Evolutionary conservation across 1,284 basidiomycete species (phyloP).

Genomic region (Leccinum subfulvum): DNA sequence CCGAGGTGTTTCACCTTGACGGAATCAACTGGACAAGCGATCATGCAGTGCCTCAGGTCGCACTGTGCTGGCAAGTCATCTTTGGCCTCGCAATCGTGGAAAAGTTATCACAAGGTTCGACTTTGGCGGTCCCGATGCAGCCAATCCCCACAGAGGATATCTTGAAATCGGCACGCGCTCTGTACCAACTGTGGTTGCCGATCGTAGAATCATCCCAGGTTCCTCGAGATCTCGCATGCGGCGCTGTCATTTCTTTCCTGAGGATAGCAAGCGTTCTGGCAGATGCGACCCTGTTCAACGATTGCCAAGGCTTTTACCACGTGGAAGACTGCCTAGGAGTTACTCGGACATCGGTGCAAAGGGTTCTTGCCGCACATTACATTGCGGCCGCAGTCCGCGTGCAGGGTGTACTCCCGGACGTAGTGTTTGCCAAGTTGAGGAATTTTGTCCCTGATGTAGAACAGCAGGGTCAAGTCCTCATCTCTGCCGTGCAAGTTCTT

Average conservation of each 20-base stretch:
- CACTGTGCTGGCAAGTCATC: constrained; percentile 26
- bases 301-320: constrained; percentile 25
- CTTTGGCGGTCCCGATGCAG: background rate
- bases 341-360: constrained; percentile 7
- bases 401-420: constrained; percentile 10
- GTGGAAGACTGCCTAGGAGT: constrained; percentile 8
- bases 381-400: constrained; percentile 24
- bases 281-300: constrained; percentile 38
- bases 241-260: constrained; percentile 47
- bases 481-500: constrained; percentile 20
- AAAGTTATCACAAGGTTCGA: constrained; percentile 14
- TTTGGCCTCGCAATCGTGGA: constrained; percentile 33
- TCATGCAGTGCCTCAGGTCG: constrained; percentile 7
- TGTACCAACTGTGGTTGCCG: constrained; percentile 44
- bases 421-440: constrained; percentile 16
- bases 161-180: constrained; percentile 32
- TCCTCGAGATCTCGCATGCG: constrained; percentile 27
- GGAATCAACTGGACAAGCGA: background rate
- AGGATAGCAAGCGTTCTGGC: constrained; percentile 40
- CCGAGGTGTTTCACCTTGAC: background rate
- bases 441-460: constrained; percentile 12
- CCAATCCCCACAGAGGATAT: constrained; percentile 18
- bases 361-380: constrained; percentile 24
- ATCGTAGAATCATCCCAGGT: constrained; percentile 26
- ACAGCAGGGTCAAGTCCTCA: constrained; percentile 15